Conservation (phyloP, 73 alveolate genomes). For the Blepharisma japonicum region DNA sequence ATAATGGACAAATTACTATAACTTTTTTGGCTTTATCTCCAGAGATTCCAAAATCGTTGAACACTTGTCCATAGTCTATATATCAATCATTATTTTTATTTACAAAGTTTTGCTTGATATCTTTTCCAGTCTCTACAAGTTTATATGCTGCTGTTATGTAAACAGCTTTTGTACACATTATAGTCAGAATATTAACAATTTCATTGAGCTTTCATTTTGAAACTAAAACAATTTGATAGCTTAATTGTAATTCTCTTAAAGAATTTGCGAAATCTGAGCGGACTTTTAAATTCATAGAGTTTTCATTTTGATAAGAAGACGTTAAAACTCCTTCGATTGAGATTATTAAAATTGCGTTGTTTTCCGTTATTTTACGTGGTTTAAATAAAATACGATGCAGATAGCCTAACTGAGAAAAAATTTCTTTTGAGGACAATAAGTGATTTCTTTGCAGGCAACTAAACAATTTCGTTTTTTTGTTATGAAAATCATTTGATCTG, state of each 20-base stretch:
- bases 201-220: not conserved
- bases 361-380: not conserved
- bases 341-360: not conserved
- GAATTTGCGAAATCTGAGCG: not conserved
- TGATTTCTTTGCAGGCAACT: not conserved
- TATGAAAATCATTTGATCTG: too few species aligned
- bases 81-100: slow-evolving; percentile 9
- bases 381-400: not conserved
- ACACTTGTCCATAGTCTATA: not conserved
- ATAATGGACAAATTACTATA: not conserved
- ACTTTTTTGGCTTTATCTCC: not conserved
- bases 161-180: not conserved
- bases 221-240: slow-evolving; percentile 13
- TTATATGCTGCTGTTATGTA: slow-evolving; percentile 20
- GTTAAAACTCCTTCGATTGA: not conserved
- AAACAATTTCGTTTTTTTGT: too few species aligned
- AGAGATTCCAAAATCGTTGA: not conserved
- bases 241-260: not conserved
- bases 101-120: not conserved
- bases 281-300: not conserved
- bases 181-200: not conserved
- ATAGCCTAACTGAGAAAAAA: not conserved
- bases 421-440: not conserved
- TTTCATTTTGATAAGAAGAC: not conserved
- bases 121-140: slow-evolving; percentile 4